A percentile compares a stretch with the other conserved stretches of the same genome.
Evolutionary conservation across 352 stramenopile species (phyloP).

Genomic region (Phytophthora tubulina): DNA sequence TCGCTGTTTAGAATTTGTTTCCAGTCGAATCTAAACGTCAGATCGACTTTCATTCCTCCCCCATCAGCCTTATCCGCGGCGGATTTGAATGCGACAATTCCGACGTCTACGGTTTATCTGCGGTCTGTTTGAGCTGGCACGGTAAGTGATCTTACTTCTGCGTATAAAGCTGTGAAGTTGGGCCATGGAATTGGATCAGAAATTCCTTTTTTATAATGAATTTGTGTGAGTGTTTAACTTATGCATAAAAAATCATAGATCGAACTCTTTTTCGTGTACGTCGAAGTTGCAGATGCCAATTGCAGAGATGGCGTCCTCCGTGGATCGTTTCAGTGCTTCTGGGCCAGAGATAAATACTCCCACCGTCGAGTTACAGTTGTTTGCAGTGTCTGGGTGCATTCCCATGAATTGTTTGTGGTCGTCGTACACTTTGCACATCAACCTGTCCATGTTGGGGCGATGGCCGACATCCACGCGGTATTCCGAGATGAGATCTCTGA

Average conservation of each 20-base stretch:
- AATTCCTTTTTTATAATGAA: too few species aligned
- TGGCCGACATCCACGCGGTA: conserved; percentile 35
- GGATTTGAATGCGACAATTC: too few species aligned
- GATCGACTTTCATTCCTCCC: too few species aligned
- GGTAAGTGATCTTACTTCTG: too few species aligned
- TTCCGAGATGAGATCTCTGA: conserved; percentile 29
- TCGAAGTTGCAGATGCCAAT: conserved; percentile 28
- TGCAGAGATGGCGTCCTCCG: conserved; percentile 20
- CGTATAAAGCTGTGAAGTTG: too few species aligned
- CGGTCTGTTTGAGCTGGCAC: too few species aligned
- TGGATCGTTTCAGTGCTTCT: conserved; percentile 34
- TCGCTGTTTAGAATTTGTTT: too few species aligned
- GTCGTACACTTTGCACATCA: conserved; percentile 38
- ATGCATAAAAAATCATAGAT: conserved; percentile 14
- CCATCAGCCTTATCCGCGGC: too few species aligned
- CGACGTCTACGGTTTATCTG: too few species aligned
- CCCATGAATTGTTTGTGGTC: conserved; percentile 26
- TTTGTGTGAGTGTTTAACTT: too few species aligned
- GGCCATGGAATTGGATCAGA: too few species aligned
- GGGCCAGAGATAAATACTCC: conserved; percentile 54
- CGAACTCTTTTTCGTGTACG: conserved; percentile 38
- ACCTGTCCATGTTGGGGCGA: conserved; percentile 38
- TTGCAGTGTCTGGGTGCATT: neutral
- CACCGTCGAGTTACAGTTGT: conserved; percentile 17
- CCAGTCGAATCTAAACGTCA: too few species aligned